Conservation (phyloP, 1,284 basidiomycete species). For the Austropuccinia psidii region DNA sequence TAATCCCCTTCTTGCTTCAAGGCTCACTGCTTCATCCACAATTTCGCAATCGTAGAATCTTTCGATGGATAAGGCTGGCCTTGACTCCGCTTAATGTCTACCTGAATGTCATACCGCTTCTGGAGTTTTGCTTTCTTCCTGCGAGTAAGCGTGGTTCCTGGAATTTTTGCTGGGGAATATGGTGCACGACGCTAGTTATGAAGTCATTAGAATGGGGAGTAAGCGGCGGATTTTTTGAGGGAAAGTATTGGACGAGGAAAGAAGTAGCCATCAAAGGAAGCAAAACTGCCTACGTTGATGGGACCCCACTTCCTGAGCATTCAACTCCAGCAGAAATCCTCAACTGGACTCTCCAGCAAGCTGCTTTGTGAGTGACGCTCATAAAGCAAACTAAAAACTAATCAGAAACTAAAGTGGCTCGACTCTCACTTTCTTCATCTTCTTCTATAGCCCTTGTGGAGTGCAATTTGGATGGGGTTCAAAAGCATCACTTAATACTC, state of each 20-base stretch:
- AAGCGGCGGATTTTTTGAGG: neutral
- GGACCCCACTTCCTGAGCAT: neutral
- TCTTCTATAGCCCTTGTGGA: constrained; percentile 10
- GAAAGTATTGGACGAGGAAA: neutral
- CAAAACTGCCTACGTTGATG: neutral
- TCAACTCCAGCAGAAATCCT: constrained; percentile 1
- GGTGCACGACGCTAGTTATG: neutral
- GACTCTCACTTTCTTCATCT: neutral
- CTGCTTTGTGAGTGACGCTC: neutral
- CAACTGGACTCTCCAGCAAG: constrained; percentile 2
- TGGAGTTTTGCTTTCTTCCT: neutral
- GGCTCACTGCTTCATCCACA: constrained; percentile 22
- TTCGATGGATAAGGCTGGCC: constrained; percentile 3
- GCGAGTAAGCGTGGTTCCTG: neutral
- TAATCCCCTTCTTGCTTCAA: constrained; percentile 7
- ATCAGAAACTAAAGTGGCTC: neutral
- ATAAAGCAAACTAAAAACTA: neutral
- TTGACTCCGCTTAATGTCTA: constrained; percentile 10
- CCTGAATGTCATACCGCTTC: neutral
- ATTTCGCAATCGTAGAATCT: neutral
- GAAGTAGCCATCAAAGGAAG: neutral
- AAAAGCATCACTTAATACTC: neutral
- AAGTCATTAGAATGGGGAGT: constrained; percentile 14
- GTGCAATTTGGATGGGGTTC: constrained; percentile 22
- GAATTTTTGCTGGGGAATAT: constrained; percentile 10